Conservation (phyloP, 1,284 basidiomycete genomes). For the Cutaneotrichosporon cyanovorans region DNA sequence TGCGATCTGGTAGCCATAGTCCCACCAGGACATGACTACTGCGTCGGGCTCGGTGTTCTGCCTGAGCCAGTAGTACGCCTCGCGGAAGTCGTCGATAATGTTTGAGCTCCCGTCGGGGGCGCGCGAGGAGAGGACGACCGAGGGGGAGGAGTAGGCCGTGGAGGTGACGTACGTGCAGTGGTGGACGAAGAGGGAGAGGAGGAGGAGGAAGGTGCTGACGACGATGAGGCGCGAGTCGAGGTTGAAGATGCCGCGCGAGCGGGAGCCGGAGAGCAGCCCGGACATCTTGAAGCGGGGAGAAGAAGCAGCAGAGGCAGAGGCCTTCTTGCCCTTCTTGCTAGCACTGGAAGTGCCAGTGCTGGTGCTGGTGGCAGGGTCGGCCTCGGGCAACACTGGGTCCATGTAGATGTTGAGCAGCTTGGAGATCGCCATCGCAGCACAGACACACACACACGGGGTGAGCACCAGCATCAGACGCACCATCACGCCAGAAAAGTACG, state of each 20-base stretch:
- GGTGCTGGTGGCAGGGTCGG: neutral
- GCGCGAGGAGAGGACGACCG: slow-evolving; percentile 81
- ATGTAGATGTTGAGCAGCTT: slow-evolving; percentile 84
- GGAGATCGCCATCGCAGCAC: slow-evolving; percentile 84
- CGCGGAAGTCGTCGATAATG: slow-evolving; percentile 98
- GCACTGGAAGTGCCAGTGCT: neutral
- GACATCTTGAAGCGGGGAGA: slow-evolving; percentile 20
- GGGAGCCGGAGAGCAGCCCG: slow-evolving; percentile 23
- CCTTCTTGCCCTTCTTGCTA: slow-evolving; percentile 52
- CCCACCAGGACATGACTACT: slow-evolving; percentile 99
- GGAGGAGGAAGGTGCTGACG: slow-evolving; percentile 64
- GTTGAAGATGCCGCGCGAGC: slow-evolving; percentile 65
- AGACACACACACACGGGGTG: slow-evolving; percentile 52
- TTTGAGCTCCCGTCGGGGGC: slow-evolving; percentile 79
- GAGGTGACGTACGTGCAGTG: slow-evolving; percentile 98
- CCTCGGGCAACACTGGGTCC: slow-evolving; percentile 48
- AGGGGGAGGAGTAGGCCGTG: slow-evolving; percentile 92
- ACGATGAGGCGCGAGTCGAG: slow-evolving; percentile 75
- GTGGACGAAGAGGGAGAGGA: slow-evolving; percentile 82
- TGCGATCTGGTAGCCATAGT: slow-evolving; percentile 98
- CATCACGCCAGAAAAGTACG: slow-evolving; percentile 99
- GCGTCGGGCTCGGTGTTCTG: slow-evolving; percentile 89
- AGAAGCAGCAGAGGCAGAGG: neutral
- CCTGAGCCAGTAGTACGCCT: slow-evolving; percentile 99
- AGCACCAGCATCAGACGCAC: slow-evolving; percentile 58